Base-by-base conservation (phyloP, 2,329 filamentous ascomycete species). In the Colletotrichum sp. region DNA sequence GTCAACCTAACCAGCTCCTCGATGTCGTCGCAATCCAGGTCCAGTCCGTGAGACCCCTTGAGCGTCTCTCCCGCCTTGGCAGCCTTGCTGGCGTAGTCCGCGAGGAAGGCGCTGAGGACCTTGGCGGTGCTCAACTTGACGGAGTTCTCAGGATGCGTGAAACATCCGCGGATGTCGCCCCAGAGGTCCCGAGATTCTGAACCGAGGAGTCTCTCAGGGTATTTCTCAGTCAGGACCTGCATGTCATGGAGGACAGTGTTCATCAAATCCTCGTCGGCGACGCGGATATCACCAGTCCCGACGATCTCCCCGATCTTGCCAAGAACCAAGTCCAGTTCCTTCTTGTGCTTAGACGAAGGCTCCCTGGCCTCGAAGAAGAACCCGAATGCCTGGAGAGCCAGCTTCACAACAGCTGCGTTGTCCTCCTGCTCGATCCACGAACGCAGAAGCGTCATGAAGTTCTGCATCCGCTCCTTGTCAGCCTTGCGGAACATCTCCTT, bases 401-500 rank as follows among this genome's bases (percentile, higher is more conserved):
- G 90, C 73, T 92, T 91, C 64, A 92, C 87, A 31, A 98, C 90
- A 0, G 93, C 87, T 18, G 89, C 80, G 76, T 97, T 96, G 12
- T 93, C 92, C 9, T 92, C 90, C 78, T 96, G 93, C 70, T 91
- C 91, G 21, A 97, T 81, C 95, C 96, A 98, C 3, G 90, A 88
- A 72, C 91, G 90, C 70, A 98, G 86, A 58, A 96, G 88, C 0
- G 85, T 85, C 47, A 97, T 84, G 80, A 98, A 95, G 61, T 90
- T 92, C 75, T 92, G 90, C 47, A 91, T 87, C 72, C 92, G 90
- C 76, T 95, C 93, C 75, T 90, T 89, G 80, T 96, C 93, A 3
- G 95, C 93, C 78, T 93, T 92, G 71, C 91, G 90, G 83, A 98
- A 98, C 21, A 97, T 89, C 79, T 94, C 92, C 79, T 94, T 95